Percentiles rank a stretch among this genome's conserved stretches.
Conservation (phyloP, 371 early-diverging fungal genomes). For the Rhizomucor miehei region DNA sequence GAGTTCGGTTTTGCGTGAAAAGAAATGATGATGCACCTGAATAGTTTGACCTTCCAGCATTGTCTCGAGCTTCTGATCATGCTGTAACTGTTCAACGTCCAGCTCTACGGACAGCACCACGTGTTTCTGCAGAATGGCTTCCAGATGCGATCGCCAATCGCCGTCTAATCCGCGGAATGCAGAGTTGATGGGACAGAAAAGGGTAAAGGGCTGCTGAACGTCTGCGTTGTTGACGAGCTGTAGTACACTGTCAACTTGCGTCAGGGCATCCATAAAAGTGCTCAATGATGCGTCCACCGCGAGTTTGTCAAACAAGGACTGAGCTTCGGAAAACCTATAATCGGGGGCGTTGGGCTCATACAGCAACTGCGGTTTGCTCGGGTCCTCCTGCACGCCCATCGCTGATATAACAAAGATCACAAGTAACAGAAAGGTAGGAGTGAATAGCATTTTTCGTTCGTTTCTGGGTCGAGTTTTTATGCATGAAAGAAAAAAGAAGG, state of each 20-base stretch:
- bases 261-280: constrained; percentile 46
- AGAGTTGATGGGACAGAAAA: constrained; percentile 41
- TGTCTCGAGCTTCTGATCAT: constrained; percentile 20
- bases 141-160: constrained; percentile 13
- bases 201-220: constrained; percentile 21
- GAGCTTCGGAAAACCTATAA: constrained; percentile 20
- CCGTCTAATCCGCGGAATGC: constrained; percentile 31
- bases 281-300: constrained; percentile 39
- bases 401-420: not conserved
- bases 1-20: constrained; percentile 18
- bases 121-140: constrained; percentile 34
- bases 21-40: constrained; percentile 27
- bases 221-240: constrained; percentile 29
- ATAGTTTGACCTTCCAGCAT: constrained; percentile 20
- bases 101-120: constrained; percentile 31
- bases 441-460: not conserved
- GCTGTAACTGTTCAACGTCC: constrained; percentile 12
- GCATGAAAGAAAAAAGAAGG: constrained; percentile 2
- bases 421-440: not conserved
- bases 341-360: constrained; percentile 41
- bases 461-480: not conserved
- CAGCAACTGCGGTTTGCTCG: constrained; percentile 16
- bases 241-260: constrained; percentile 31
- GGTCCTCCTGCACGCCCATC: not conserved
- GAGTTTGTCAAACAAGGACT: constrained; percentile 46